Base-by-base conservation (phyloP, 352 stramenopile species). In the Achlya hypogyna region DNA sequence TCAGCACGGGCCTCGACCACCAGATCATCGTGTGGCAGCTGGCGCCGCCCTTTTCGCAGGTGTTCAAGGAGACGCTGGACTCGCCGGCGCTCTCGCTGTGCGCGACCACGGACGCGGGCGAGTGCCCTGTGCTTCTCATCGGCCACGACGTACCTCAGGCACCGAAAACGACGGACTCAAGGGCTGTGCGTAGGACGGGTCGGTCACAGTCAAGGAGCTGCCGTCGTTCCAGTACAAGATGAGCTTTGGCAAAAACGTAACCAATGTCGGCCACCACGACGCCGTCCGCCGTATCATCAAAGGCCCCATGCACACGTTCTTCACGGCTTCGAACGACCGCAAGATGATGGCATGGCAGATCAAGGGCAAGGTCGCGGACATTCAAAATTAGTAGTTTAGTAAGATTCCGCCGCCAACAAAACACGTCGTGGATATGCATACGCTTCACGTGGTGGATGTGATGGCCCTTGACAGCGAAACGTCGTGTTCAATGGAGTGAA, bases 271-370 rank as follows among this genome's bases (percentile, higher is more conserved):
- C 10, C 85, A 94, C 65, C 68, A 79, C 49, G 83, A 94, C 67
- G 81, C 78, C 29, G 83, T 94, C 52, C 85, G 85, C 32, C 85
- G 85, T 25, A 89, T 94, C 62, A 74, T 75, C 0, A 84, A 72
- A 2, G 85, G 85, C 25, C 85, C 85, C 5, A 77, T 79, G 64
- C 89, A 89, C 69, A 93, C 84, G 45, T 91, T 93, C 60, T 93
- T 93, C 72, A 86, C 78, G 20, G 75, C 83, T 35, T 77, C 81
- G 63, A 91, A 88, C 60, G 84, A 93, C 70, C 73, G 79, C 40
- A 86, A 86, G 63, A 91, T 91, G 81, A 78, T 93, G 72, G 84
- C 84, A 40, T 93, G 84, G 84, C 84, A 93, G 71, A 84, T 93
- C 74, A 91, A 78, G 42, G 84, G 84, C 58, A 84, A 93, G 51